Evolutionary conservation across 192 early-diverging fungal species (phyloP), one percentile per base, ranked within the genome.

Genomic region (Coemansia sp.): DNA sequence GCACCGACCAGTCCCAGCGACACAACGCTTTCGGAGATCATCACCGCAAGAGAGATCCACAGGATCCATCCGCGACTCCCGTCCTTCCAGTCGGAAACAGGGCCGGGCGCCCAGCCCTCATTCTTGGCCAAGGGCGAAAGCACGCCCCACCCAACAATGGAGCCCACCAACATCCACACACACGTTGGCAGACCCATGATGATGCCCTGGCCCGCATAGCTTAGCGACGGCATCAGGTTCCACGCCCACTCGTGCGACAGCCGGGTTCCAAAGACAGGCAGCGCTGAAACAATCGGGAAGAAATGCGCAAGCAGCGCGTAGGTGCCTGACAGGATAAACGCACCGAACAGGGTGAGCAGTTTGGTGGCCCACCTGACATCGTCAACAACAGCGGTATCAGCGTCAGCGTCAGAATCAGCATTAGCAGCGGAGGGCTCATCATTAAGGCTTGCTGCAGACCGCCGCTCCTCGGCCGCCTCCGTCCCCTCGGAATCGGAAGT

Each of bases 181-280:
- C 88, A 90, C 0, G 91, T 92, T 3, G 89, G 91, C 23, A 92
- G 80, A 8, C 91, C 91, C 91, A 92, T 92, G 70, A 92, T 92
- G 48, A 91, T 86, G 0, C 91, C 91, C 72, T 92, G 91, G 6
- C 91, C 91, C 41, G 90, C 79, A 69, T 92, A 92, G 63, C 89
- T 90, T 21, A 91, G 77, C 26, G 89, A 90, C 0, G 91, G 91
- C 21, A 86, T 86, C 61, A 90, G 85, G 57, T 84, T 88, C 91
- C 91, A 92, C 54, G 86, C 81, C 89, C 89, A 92, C 1, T 74
- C 77, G 11, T 68, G 63, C 37, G 87, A 86, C 21, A 85, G 75
- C 5, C 84, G 73, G 21, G 68, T 70, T 48, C 79, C 81, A 57
- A 88, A 85, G 15, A 92, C 69, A 1, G 89, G 89, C 42, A 92